A percentile compares a stretch with the other conserved stretches of the same genome.
Conservation (phyloP, 441 rosid genomes). For the Brassica balearica region DNA sequence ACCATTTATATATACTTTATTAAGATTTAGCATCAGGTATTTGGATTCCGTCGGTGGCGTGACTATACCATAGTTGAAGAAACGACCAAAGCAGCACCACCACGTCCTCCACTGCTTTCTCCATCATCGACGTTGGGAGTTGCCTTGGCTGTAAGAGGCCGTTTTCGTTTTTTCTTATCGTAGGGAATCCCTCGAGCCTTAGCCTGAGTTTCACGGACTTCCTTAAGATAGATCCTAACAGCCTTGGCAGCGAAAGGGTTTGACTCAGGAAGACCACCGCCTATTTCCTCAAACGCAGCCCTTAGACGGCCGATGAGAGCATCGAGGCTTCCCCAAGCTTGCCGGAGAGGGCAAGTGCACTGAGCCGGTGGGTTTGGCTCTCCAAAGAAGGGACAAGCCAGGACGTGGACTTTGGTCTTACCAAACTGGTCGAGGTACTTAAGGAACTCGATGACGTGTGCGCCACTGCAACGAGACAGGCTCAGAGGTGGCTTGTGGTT, state of each 20-base stretch:
- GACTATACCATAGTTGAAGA: conserved; percentile 13
- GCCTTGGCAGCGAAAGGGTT: conserved; percentile 89
- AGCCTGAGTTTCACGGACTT: conserved; percentile 86
- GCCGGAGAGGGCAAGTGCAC: conserved; percentile 85
- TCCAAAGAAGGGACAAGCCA: conserved; percentile 83
- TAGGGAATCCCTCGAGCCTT: conserved; percentile 93
- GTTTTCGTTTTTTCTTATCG: conserved; percentile 90
- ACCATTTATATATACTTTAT: neutral
- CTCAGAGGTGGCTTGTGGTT: conserved; percentile 91
- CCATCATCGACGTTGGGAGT: conserved; percentile 21
- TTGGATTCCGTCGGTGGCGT: neutral
- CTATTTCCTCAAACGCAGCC: conserved; percentile 81
- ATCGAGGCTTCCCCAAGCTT: conserved; percentile 98
- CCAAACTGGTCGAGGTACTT: conserved; percentile 94
- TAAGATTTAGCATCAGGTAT: neutral
- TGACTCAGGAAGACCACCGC: conserved; percentile 81
- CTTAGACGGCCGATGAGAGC: conserved; percentile 94
- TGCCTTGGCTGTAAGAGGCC: conserved; percentile 37
- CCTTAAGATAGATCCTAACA: conserved; percentile 88
- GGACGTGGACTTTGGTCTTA: conserved; percentile 81
- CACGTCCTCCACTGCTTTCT: conserved; percentile 28
- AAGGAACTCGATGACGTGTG: conserved; percentile 91
- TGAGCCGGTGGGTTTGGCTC: conserved; percentile 85
- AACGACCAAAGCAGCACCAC: conserved; percentile 24
- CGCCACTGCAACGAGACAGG: conserved; percentile 86